phyloP scores from a whole-genome alignment of 108 stramenopile species.

The Fragilaria radians region DNA sequence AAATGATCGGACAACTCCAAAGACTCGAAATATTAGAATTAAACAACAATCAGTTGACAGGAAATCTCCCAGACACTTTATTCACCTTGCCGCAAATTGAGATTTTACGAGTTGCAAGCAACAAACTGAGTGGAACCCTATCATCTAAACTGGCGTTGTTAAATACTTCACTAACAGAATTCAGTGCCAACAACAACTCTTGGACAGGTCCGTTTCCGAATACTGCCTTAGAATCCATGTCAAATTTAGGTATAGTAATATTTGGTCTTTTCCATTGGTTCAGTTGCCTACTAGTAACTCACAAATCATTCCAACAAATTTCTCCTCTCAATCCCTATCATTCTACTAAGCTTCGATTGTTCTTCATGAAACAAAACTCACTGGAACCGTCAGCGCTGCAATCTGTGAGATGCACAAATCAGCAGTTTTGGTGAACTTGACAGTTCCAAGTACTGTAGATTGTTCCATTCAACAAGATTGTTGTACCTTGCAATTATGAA shows the following conservation, averaged over 20 bases:
- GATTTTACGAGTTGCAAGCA: too few species aligned
- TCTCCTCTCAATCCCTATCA: not conserved
- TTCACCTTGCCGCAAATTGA: too few species aligned
- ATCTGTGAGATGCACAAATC: too few species aligned
- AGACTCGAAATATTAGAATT: not conserved
- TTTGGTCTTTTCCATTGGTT: not conserved
- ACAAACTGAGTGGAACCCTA: too few species aligned
- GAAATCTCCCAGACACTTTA: slow-evolving; percentile 6
- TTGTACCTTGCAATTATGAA: too few species aligned
- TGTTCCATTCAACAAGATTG: too few species aligned
- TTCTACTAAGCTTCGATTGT: not conserved
- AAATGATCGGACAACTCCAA: not conserved
- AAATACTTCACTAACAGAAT: too few species aligned
- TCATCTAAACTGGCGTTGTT: too few species aligned
- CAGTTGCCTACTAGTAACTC: not conserved
- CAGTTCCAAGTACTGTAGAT: too few species aligned
- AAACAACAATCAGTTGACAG: slow-evolving; percentile 6
- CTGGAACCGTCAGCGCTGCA: not conserved
- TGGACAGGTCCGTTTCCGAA: too few species aligned
- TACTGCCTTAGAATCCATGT: slow-evolving; percentile 4
- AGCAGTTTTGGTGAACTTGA: too few species aligned
- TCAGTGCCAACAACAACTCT: too few species aligned
- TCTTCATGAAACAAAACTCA: not conserved
- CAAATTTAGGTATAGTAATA: slow-evolving; percentile 7
- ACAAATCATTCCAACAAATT: not conserved